Conservation (phyloP, 768 basidiomycete species). For the Calocybe indica region DNA sequence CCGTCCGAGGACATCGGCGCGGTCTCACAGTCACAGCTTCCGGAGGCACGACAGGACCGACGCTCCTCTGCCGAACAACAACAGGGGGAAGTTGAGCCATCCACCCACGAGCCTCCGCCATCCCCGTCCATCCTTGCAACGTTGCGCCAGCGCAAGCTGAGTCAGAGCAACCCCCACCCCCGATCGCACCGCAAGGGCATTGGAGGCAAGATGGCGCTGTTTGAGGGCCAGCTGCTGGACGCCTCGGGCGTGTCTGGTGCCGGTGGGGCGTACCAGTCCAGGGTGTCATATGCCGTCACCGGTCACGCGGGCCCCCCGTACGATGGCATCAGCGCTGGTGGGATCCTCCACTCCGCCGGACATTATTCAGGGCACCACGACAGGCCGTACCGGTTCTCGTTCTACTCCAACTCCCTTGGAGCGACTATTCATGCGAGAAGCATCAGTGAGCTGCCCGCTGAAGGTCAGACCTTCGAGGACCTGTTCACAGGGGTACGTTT, state of each 20-base stretch:
- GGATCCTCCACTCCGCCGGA: conserved; percentile 37
- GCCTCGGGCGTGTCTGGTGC: conserved; percentile 19
- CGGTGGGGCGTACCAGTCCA: background rate
- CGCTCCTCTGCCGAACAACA: conserved; percentile 5
- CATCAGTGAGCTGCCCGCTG: conserved; percentile 87
- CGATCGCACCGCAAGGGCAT: conserved; percentile 51
- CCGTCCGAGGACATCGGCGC: too few species aligned
- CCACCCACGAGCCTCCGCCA: conserved; percentile 5
- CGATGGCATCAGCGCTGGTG: conserved; percentile 17
- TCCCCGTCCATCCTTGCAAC: conserved; percentile 2
- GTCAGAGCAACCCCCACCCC: conserved; percentile 71
- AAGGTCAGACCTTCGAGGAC: conserved; percentile 89
- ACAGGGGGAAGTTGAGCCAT: conserved; percentile 1
- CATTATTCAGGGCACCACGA: conserved; percentile 40
- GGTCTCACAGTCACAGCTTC: too few species aligned
- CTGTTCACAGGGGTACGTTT: conserved; percentile 60
- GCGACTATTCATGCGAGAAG: conserved; percentile 95
- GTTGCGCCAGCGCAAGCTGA: conserved; percentile 76
- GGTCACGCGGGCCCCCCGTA: background rate
- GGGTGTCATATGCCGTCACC: conserved; percentile 17
- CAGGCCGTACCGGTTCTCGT: conserved; percentile 95
- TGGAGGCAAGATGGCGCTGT: conserved; percentile 85
- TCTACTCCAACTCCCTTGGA: conserved; percentile 89
- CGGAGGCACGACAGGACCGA: conserved; percentile 1
- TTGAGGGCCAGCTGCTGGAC: conserved; percentile 58